Evolutionary conservation across 352 stramenopile genomes (phyloP).

Genomic region (Phytophthora quininea): DNA sequence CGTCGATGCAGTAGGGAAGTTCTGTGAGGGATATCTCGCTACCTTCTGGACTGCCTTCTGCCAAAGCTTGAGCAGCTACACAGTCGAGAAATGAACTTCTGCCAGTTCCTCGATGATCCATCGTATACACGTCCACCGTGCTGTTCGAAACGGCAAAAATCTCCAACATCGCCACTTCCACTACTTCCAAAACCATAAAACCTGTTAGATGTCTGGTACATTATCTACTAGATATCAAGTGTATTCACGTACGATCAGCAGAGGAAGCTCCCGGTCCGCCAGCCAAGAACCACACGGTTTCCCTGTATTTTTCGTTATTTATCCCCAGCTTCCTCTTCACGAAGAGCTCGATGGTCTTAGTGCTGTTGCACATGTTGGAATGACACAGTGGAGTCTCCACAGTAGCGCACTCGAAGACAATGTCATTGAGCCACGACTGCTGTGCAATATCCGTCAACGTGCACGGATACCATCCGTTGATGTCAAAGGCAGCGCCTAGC

Average conservation of each 20-base stretch:
- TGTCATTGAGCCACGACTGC: conserved; percentile 7
- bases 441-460: conserved; percentile 20
- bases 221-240: not conserved
- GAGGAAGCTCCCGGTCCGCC: conserved; percentile 52
- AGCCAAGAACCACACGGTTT: conserved; percentile 57
- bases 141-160: conserved; percentile 41
- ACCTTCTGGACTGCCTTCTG: conserved; percentile 21
- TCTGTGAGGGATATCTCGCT: conserved; percentile 17
- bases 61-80: conserved; percentile 37
- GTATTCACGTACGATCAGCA: conserved; percentile 30
- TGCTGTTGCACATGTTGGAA: conserved; percentile 39
- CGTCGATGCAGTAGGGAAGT: conserved; percentile 32
- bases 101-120: conserved; percentile 51
- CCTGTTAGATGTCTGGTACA: not conserved
- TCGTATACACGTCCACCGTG: conserved; percentile 56
- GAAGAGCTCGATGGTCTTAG: conserved; percentile 46
- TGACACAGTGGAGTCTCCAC: conserved; percentile 47
- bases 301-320: conserved; percentile 12
- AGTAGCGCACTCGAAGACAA: conserved; percentile 53
- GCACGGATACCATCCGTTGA: conserved; percentile 62
- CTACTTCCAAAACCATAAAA: conserved; percentile 20
- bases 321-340: conserved; percentile 46
- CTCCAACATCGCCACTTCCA: conserved; percentile 45
- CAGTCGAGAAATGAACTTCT: conserved; percentile 42
- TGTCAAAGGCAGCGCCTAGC: conserved; percentile 4